Conservation (phyloP, 2,329 filamentous ascomycete genomes). For the Bipolaris victoriae region DNA sequence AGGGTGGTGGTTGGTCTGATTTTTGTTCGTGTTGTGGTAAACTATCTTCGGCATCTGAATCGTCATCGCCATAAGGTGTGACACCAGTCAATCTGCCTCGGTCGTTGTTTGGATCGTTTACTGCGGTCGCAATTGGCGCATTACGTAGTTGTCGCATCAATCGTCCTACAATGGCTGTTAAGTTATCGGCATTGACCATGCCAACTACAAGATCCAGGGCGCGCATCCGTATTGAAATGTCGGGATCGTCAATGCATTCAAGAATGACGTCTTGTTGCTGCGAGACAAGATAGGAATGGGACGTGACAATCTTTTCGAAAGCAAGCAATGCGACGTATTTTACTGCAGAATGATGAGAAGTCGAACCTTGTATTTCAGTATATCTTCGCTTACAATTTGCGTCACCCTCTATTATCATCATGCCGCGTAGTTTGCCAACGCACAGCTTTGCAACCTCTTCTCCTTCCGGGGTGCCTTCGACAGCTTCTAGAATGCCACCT, state of each 20-base stretch:
- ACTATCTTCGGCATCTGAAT: slow-evolving; percentile 62
- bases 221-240: slow-evolving; percentile 93
- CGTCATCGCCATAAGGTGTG: slow-evolving; percentile 60
- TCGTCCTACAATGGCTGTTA: slow-evolving; percentile 82
- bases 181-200: slow-evolving; percentile 89
- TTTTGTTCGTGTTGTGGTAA: slow-evolving; percentile 59
- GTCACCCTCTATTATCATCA: slow-evolving; percentile 92
- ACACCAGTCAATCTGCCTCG: slow-evolving; percentile 52
- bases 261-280: slow-evolving; percentile 96
- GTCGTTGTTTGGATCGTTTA: slow-evolving; percentile 56
- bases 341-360: slow-evolving; percentile 60
- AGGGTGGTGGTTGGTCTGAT: slow-evolving; percentile 60
- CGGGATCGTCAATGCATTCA: slow-evolving; percentile 92
- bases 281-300: slow-evolving; percentile 85
- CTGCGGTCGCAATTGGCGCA: slow-evolving; percentile 62
- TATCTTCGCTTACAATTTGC: slow-evolving; percentile 73
- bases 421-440: slow-evolving; percentile 88
- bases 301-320: slow-evolving; percentile 91
- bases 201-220: slow-evolving; percentile 89
- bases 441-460: slow-evolving; percentile 93
- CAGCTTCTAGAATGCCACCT: slow-evolving; percentile 86
- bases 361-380: slow-evolving; percentile 15
- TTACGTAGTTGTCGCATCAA: slow-evolving; percentile 83
- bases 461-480: slow-evolving; percentile 78
- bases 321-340: slow-evolving; percentile 97